Conservation (phyloP, 2,329 filamentous ascomycete genomes). For the Cladophialophora yegresii region DNA sequence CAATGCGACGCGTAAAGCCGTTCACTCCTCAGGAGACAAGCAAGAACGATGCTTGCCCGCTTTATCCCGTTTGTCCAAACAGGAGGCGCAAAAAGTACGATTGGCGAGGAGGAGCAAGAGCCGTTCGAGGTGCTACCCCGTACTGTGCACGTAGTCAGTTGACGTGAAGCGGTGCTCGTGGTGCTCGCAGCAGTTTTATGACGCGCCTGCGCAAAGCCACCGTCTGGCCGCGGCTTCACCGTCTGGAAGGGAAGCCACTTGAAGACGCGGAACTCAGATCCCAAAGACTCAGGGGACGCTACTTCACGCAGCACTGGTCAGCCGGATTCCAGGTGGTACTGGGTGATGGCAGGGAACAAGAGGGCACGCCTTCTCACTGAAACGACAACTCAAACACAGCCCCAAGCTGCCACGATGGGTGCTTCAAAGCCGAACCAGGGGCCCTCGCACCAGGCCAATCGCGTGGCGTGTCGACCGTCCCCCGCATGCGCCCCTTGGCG, state of each 20-base stretch:
- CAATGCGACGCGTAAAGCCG: not conserved
- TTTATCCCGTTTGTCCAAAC: not conserved
- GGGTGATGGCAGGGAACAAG: not conserved
- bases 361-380: not conserved
- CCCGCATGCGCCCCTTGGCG: constrained; percentile 11
- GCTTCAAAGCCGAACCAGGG: constrained; percentile 10
- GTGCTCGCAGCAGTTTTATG: constrained; percentile 2
- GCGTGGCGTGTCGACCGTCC: not conserved
- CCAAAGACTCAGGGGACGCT: not conserved
- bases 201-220: constrained; percentile 8
- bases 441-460: constrained; percentile 6
- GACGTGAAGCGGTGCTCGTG: not conserved
- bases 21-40: not conserved
- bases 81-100: not conserved
- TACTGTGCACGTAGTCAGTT: no score
- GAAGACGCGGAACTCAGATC: not conserved
- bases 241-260: not conserved
- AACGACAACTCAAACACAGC: constrained; percentile 26
- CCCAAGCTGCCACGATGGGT: constrained; percentile 20
- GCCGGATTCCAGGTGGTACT: not conserved
- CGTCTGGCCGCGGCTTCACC: not conserved
- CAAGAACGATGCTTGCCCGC: not conserved
- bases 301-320: no score
- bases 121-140: not conserved
- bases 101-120: not conserved